Conservation (phyloP, 768 basidiomycete genomes). For the Serendipita vermifera region DNA sequence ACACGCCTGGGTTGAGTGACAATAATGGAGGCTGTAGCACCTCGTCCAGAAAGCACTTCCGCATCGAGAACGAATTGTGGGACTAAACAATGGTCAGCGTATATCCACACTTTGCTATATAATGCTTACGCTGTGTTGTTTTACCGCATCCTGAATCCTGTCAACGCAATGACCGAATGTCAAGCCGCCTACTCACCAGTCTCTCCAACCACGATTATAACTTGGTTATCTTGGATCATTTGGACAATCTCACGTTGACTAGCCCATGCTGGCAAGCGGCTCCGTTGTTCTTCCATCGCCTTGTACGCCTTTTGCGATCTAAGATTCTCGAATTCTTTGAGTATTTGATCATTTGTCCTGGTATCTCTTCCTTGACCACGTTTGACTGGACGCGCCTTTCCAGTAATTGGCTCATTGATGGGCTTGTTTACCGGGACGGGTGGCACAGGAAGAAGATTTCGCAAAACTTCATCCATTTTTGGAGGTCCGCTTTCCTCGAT, state of each 20-base stretch:
- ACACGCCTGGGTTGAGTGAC: slow-evolving; percentile 84
- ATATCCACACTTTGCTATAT: no score
- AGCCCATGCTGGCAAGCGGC: slow-evolving; percentile 63
- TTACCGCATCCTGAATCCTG: slow-evolving; percentile 60
- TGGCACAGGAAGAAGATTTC: slow-evolving; percentile 34
- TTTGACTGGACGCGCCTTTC: slow-evolving; percentile 11
- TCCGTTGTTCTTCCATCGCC: slow-evolving; percentile 42
- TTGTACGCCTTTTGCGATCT: slow-evolving; percentile 37
- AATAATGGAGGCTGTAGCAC: slow-evolving; percentile 59
- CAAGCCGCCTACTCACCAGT: slow-evolving; percentile 40
- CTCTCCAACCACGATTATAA: slow-evolving; percentile 80
- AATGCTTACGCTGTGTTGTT: slow-evolving; percentile 60
- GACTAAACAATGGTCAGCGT: slow-evolving; percentile 30
- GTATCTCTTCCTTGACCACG: slow-evolving; percentile 23
- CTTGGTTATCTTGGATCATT: slow-evolving; percentile 43
- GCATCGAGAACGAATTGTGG: slow-evolving; percentile 86
- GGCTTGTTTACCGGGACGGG: slow-evolving; percentile 15
- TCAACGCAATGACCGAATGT: background rate
- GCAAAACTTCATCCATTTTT: slow-evolving; percentile 53
- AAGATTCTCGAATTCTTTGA: slow-evolving; percentile 38
- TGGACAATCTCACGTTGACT: slow-evolving; percentile 50
- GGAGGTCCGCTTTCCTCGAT: slow-evolving; percentile 64
- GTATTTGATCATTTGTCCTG: slow-evolving; percentile 38
- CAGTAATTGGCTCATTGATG: no score
- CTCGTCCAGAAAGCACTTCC: slow-evolving; percentile 47